phyloP scores from a whole-genome alignment of 208 protist genomes.

The Paratrypanosoma confusum region DNA sequence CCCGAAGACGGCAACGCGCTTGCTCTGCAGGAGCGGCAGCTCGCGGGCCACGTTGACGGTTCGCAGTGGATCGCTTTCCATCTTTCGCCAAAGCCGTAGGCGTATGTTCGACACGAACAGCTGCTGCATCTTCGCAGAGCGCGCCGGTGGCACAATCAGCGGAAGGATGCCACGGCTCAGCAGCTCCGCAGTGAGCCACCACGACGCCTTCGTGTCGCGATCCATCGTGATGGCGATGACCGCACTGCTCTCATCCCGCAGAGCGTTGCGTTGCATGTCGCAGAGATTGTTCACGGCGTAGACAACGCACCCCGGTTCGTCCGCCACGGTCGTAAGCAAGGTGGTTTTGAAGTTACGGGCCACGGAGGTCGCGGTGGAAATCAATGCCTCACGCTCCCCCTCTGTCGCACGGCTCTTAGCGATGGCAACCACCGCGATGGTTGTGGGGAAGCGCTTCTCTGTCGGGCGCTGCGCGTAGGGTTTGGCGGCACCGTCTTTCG shows the following conservation, averaged over 20 bases:
- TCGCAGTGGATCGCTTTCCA: constrained; percentile 59
- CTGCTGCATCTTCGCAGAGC: constrained; percentile 16
- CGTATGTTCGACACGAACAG: constrained; percentile 29
- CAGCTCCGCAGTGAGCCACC: constrained; percentile 72
- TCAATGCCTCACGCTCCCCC: constrained; percentile 26
- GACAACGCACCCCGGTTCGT: constrained; percentile 44
- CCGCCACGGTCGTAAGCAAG: constrained; percentile 20
- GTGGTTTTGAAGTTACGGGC: constrained; percentile 41
- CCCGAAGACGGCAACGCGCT: constrained; percentile 59
- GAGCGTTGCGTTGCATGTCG: neutral
- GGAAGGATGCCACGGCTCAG: constrained; percentile 64
- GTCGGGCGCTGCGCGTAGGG: neutral
- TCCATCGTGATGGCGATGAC: constrained; percentile 53
- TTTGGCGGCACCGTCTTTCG: neutral
- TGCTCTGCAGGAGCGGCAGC: constrained; percentile 41
- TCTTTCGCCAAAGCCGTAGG: constrained; percentile 33
- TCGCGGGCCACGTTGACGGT: constrained; percentile 50
- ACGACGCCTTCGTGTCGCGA: constrained; percentile 36
- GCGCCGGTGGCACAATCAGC: constrained; percentile 26
- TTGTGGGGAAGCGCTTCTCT: constrained; percentile 29
- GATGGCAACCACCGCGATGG: constrained; percentile 46
- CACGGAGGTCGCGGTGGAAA: constrained; percentile 36
- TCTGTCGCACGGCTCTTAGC: constrained; percentile 23
- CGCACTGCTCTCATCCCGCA: constrained; percentile 45
- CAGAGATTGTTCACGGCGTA: constrained; percentile 39